Conservation (phyloP, 345 rosid genomes). For the Turnera subulata region DNA sequence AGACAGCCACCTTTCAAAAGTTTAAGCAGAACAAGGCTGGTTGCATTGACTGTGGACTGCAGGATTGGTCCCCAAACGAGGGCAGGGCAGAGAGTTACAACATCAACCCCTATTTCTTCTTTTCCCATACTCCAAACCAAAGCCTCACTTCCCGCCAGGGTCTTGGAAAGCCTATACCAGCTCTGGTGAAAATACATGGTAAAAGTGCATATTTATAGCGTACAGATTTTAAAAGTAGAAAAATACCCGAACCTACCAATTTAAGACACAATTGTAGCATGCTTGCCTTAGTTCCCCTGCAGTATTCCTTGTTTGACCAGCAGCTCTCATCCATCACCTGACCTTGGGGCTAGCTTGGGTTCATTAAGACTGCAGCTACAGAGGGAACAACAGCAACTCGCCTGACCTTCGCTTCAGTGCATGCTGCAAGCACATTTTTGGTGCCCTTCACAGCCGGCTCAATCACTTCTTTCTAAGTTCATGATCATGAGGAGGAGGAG, state of each 20-base stretch:
- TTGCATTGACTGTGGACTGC: conserved; percentile 52
- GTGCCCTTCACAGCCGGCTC: conserved; percentile 72
- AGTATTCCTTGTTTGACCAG: conserved; percentile 64
- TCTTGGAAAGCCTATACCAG: conserved; percentile 73
- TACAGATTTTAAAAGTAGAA: too few relatives aligned
- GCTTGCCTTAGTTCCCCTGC: conserved; percentile 41
- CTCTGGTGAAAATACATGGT: conserved; percentile 31
- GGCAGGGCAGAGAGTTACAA: conserved; percentile 55
- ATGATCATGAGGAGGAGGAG: too few relatives aligned
- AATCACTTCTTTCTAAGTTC: conserved; percentile 43
- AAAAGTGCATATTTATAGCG: too few relatives aligned
- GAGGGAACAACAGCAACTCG: conserved; percentile 70
- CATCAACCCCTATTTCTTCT: conserved; percentile 44
- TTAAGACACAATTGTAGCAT: not conserved
- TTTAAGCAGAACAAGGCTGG: conserved; percentile 43
- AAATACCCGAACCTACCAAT: too few relatives aligned
- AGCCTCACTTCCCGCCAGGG: conserved; percentile 72
- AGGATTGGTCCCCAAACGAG: conserved; percentile 53
- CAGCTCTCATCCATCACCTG: conserved; percentile 46
- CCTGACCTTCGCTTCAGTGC: conserved; percentile 49
- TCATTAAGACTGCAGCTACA: conserved; percentile 37
- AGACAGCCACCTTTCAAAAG: conserved; percentile 51
- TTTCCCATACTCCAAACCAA: conserved; percentile 53
- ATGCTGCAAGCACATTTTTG: conserved; percentile 57
- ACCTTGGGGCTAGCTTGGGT: conserved; percentile 54